Evolutionary conservation across 352 stramenopile genomes (phyloP).

Genomic region (Phytophthora pistaciae): DNA sequence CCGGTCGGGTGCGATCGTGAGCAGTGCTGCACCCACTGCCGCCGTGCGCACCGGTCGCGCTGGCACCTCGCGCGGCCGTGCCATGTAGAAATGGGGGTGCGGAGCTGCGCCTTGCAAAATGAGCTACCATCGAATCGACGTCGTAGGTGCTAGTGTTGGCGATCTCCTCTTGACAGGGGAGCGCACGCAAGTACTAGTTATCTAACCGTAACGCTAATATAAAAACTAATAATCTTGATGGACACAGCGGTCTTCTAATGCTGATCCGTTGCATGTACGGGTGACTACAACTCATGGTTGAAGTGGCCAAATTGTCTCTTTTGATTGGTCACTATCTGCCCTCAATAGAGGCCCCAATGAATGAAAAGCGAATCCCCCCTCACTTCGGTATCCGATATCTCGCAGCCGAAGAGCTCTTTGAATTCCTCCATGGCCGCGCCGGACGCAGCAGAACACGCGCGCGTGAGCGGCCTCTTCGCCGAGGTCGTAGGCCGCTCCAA

Average conservation of each 20-base stretch:
- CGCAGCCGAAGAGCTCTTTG: too few relatives aligned
- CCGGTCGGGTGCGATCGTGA: constrained; percentile 5
- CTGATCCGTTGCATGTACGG: too few relatives aligned
- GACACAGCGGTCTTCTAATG: background rate
- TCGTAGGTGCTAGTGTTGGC: background rate
- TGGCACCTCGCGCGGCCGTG: background rate
- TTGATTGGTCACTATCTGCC: background rate
- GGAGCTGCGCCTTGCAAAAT: background rate
- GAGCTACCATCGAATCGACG: background rate
- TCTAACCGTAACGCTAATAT: background rate
- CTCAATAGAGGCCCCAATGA: background rate
- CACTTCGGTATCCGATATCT: background rate
- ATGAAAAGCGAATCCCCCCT: background rate
- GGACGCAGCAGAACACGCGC: constrained; percentile 30
- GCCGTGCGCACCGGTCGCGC: background rate
- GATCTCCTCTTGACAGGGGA: background rate
- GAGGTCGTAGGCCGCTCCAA: constrained; percentile 59
- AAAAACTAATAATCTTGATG: background rate
- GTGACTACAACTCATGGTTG: background rate
- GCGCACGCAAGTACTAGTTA: background rate
- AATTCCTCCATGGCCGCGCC: background rate
- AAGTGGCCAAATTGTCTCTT: background rate
- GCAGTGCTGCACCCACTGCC: background rate
- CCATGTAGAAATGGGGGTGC: background rate
- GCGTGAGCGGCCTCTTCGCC: constrained; percentile 54